phyloP scores from a whole-genome alignment of 2,329 filamentous ascomycete species.

The Calonectria leucothoes region DNA sequence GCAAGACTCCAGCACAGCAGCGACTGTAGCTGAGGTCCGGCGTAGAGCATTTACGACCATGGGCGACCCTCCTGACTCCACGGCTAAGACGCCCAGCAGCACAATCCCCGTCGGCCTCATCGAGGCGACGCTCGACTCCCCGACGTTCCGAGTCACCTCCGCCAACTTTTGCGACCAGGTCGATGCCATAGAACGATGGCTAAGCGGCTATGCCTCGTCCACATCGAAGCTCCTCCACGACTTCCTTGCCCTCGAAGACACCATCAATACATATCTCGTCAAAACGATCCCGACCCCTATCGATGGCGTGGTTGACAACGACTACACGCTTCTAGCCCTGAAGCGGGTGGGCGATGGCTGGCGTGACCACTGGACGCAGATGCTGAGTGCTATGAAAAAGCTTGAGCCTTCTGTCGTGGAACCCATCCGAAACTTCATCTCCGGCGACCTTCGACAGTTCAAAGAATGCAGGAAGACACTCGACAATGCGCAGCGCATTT shows the following conservation, averaged over 20 bases:
- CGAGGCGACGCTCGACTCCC: conserved; percentile 96
- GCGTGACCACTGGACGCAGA: conserved; percentile 86
- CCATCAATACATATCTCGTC: conserved; percentile 80
- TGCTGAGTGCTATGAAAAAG: conserved; percentile 79
- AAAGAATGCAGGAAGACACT: conserved; percentile 84
- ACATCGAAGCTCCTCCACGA: conserved; percentile 68
- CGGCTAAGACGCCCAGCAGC: conserved; percentile 36
- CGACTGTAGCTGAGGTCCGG: conserved; percentile 41
- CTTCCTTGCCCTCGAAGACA: conserved; percentile 80
- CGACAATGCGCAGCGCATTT: conserved; percentile 84
- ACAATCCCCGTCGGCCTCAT: conserved; percentile 83
- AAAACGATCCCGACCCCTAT: conserved; percentile 82
- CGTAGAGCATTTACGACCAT: conserved; percentile 32
- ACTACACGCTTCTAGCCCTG: conserved; percentile 91
- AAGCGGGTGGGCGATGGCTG: conserved; percentile 87
- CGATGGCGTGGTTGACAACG: conserved; percentile 90
- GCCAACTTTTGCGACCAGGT: conserved; percentile 92
- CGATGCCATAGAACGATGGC: conserved; percentile 92
- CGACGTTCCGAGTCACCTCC: conserved; percentile 90
- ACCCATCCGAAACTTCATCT: conserved; percentile 82
- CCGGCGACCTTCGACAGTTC: conserved; percentile 83
- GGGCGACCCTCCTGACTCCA: conserved; percentile 34
- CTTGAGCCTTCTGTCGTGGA: conserved; percentile 83
- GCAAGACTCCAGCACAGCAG: conserved; percentile 39
- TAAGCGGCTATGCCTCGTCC: conserved; percentile 70